Percentiles rank a stretch among this genome's conserved stretches.
phyloP scores from a whole-genome alignment of 768 basidiomycete genomes.

The Agrocybe chaxingu region DNA sequence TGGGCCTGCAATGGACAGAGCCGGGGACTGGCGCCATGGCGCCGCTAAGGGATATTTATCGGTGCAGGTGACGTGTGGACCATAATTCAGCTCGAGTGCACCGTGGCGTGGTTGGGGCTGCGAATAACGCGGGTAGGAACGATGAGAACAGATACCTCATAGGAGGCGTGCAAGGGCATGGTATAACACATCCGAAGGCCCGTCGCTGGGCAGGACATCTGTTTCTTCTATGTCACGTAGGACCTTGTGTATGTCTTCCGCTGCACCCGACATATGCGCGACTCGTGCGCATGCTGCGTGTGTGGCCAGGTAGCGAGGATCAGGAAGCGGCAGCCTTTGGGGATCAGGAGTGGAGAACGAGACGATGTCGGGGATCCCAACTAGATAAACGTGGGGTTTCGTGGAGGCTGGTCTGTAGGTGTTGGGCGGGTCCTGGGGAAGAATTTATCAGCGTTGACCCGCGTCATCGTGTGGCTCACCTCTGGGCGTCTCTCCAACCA shows the following conservation, averaged over 20 bases:
- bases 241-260: constrained; percentile 21
- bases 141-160: no score
- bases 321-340: constrained; percentile 20
- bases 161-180: background rate
- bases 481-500: constrained; percentile 16
- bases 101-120: no score
- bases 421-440: constrained; percentile 5
- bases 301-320: constrained; percentile 23
- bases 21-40: no score
- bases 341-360: constrained; percentile 17
- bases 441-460: background rate
- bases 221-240: constrained; percentile 19
- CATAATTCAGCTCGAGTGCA: no score
- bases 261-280: constrained; percentile 30
- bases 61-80: no score
- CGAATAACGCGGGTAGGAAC: no score
- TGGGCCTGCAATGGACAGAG: no score
- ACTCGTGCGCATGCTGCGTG: constrained; percentile 30
- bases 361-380: constrained; percentile 4
- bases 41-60: no score
- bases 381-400: background rate
- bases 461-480: background rate
- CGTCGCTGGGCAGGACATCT: constrained; percentile 16
- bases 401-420: constrained; percentile 6
- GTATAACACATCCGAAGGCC: constrained; percentile 13